Evolutionary conservation across 352 stramenopile genomes (phyloP).

Genomic region (Phytophthora quininea): DNA sequence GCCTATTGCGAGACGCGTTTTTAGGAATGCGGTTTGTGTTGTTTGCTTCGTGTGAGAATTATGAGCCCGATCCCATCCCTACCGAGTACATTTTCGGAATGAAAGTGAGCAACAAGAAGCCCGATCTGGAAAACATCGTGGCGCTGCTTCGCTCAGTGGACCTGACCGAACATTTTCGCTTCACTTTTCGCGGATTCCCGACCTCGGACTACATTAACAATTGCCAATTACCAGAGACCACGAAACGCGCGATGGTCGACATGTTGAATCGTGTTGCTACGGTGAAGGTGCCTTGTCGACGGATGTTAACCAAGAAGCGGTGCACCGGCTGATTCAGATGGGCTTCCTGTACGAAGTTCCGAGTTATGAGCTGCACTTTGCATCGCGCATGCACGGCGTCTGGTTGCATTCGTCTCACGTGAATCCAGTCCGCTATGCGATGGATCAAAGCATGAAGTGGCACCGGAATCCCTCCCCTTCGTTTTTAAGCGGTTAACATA

Average conservation of each 20-base stretch:
- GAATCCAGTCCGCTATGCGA: neutral
- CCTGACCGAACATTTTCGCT: neutral
- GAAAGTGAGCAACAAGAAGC: too few species aligned
- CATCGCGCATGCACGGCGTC: neutral
- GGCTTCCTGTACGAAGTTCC: neutral
- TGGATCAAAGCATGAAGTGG: too few species aligned
- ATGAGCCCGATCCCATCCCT: too few species aligned
- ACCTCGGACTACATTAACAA: neutral
- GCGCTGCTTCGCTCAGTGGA: neutral
- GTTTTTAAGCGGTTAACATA: too few species aligned
- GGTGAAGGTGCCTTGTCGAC: too few species aligned
- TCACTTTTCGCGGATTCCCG: neutral
- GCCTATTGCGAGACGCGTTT: too few species aligned
- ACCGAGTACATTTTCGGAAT: too few species aligned
- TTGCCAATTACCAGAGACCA: neutral
- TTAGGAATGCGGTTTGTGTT: too few species aligned
- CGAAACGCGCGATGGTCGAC: neutral
- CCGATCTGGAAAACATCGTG: too few species aligned
- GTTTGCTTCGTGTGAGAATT: too few species aligned
- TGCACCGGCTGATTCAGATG: neutral
- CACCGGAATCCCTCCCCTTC: too few species aligned
- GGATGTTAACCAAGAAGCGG: neutral
- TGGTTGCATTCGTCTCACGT: neutral
- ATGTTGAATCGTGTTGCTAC: neutral
- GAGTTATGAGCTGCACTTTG: neutral